Evolutionary conservation across 768 basidiomycete genomes (phyloP).

Genomic region (Pleurotus salmoneostramineus): DNA sequence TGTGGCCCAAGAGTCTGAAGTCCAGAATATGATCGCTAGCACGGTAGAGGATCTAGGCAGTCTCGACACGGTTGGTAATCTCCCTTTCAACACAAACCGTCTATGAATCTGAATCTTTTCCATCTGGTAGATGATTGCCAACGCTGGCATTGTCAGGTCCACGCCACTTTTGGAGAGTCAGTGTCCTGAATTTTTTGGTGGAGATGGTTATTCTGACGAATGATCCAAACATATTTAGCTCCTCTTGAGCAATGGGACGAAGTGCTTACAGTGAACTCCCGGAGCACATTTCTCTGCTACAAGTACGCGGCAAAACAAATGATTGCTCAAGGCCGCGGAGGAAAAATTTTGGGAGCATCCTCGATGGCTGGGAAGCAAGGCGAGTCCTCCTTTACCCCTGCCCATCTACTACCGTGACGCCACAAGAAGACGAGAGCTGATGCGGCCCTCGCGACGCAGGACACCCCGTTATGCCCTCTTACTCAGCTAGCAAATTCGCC

Average conservation of each 20-base stretch:
- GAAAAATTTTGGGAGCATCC: conserved; percentile 35
- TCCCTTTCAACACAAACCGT: neutral
- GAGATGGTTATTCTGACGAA: too few relatives aligned
- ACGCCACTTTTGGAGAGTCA: neutral
- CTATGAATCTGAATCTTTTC: neutral
- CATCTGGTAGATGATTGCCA: neutral
- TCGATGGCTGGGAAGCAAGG: conserved; percentile 37
- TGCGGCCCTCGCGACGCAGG: conserved; percentile 2
- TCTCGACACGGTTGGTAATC: conserved; percentile 18
- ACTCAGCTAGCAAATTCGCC: conserved; percentile 37
- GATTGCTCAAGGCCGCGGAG: conserved; percentile 36
- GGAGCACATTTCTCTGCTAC: conserved; percentile 31
- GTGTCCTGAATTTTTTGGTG: neutral
- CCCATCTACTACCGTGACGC: too few relatives aligned
- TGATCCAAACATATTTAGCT: neutral
- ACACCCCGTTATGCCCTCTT: conserved; percentile 15
- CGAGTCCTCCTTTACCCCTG: too few relatives aligned
- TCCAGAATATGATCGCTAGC: conserved; percentile 21
- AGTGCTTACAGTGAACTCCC: conserved; percentile 18
- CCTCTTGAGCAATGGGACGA: neutral
- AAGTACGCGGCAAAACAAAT: conserved; percentile 32
- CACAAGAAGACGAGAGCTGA: too few relatives aligned
- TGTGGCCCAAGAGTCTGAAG: conserved; percentile 23
- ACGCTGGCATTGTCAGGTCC: neutral
- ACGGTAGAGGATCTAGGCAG: conserved; percentile 20